These are phyloP conservation scores for Lophiostoma macrostomum DNA, from an alignment of 495 filamentous ascomycete genomes.

Conservation along the genomic window DNA sequence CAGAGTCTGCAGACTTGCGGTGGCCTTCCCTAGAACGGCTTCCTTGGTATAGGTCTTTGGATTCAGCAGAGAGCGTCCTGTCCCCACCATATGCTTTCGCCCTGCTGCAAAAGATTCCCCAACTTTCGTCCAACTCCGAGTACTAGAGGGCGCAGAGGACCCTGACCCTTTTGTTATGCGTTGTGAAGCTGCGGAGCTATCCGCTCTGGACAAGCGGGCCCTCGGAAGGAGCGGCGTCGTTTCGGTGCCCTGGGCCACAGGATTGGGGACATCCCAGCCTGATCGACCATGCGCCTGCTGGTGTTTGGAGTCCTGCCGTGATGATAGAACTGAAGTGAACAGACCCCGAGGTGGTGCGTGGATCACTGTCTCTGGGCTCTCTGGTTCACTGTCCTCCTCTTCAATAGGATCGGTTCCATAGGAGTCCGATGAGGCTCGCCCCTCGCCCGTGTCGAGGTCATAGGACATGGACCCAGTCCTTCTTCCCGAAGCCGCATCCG, in stretches of 20 bases:
- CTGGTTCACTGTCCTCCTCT: slow-evolving; percentile 50
- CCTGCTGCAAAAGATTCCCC: slow-evolving; percentile 9
- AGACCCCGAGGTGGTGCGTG: slow-evolving; percentile 13
- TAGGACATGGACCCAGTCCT: background rate
- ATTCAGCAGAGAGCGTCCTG: slow-evolving; percentile 38
- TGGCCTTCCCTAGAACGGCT: slow-evolving; percentile 58
- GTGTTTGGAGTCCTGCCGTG: no score
- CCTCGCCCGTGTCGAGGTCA: slow-evolving; percentile 18
- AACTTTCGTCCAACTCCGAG: background rate
- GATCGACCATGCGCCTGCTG: no score
- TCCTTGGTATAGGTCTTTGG: slow-evolving; percentile 72
- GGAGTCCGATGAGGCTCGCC: slow-evolving; percentile 28
- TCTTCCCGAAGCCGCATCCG: slow-evolving; percentile 26
- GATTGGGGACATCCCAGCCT: slow-evolving; percentile 19
- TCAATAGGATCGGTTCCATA: slow-evolving; percentile 48
- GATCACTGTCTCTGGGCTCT: slow-evolving; percentile 28
- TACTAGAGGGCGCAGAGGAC: background rate
- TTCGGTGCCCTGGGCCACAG: slow-evolving; percentile 27
- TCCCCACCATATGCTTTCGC: slow-evolving; percentile 9
- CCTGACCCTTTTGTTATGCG: background rate
- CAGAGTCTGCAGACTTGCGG: slow-evolving; percentile 63
- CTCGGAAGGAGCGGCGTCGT: slow-evolving; percentile 46
- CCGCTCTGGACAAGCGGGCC: slow-evolving; percentile 36
- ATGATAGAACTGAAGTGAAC: no score
- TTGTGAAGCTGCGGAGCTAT: background rate